These are phyloP conservation scores for Globisporangium nunn DNA, from an alignment of 352 stramenopile species.

Conservation along the genomic window DNA sequence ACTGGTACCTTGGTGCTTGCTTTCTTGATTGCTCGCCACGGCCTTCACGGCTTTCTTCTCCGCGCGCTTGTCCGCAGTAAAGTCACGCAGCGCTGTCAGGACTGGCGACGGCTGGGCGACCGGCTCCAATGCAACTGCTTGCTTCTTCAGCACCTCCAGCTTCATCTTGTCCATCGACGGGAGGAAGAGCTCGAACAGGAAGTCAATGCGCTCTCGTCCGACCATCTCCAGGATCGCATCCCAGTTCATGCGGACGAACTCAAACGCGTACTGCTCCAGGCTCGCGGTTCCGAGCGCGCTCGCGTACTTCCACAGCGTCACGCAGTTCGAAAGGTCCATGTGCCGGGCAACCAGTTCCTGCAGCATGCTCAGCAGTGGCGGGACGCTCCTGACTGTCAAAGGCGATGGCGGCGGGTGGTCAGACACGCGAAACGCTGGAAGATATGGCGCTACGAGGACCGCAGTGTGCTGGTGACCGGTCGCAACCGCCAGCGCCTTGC, in stretches of 20 bases:
- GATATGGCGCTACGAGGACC: constrained; percentile 51
- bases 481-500: constrained; percentile 60
- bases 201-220: constrained; percentile 30
- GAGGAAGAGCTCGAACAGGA: constrained; percentile 52
- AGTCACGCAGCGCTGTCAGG: constrained; percentile 8
- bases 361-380: constrained; percentile 18
- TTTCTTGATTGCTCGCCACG: neutral
- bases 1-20: neutral
- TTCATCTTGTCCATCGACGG: constrained; percentile 56
- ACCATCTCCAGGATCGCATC: constrained; percentile 31
- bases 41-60: constrained; percentile 6
- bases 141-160: constrained; percentile 29
- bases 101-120: neutral
- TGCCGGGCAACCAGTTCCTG: constrained; percentile 42
- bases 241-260: constrained; percentile 65
- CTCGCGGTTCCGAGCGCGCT: constrained; percentile 35
- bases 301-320: constrained; percentile 54
- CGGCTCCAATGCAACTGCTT: neutral
- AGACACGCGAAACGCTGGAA: constrained; percentile 3
- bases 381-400: neutral
- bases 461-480: constrained; percentile 72
- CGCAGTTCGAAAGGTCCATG: constrained; percentile 56
- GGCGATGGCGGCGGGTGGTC: neutral
- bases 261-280: constrained; percentile 51
- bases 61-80: constrained; percentile 5